These are phyloP conservation scores for Penicillium occitanis DNA, from an alignment of 2,329 filamentous ascomycete genomes.

Conservation along the genomic window DNA sequence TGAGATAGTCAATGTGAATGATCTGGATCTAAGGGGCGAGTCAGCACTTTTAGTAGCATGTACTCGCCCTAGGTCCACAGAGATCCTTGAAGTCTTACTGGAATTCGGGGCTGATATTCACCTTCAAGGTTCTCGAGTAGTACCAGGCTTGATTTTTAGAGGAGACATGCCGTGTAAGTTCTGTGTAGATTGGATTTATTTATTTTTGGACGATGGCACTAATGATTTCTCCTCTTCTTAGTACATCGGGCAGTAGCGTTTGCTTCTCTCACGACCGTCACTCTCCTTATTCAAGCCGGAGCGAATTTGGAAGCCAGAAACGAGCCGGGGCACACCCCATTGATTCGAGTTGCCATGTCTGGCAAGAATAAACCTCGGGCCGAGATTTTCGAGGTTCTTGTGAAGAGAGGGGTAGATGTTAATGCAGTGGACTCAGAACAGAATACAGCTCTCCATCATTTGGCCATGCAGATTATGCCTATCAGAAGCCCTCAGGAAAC, in stretches of 20 bases:
- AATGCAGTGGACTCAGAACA: background rate
- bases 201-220: background rate
- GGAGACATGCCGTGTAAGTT: background rate
- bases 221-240: background rate
- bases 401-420: background rate
- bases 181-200: background rate
- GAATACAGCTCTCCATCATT: background rate
- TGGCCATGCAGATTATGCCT: background rate
- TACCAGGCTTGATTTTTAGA: background rate
- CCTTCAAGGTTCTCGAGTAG: background rate
- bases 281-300: background rate
- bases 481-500: background rate
- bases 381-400: background rate
- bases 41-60: slow-evolving; percentile 1
- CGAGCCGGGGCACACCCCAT: background rate
- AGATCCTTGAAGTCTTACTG: background rate
- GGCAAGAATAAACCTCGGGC: background rate
- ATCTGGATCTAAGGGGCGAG: background rate
- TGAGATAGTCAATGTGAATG: background rate
- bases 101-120: slow-evolving; percentile 3
- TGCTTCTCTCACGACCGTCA: background rate
- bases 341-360: background rate
- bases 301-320: slow-evolving; percentile 8
- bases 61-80: background rate
- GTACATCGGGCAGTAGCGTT: background rate